Conservation (phyloP, 2,329 filamentous ascomycete genomes). For the Calonectria leucothoes region DNA sequence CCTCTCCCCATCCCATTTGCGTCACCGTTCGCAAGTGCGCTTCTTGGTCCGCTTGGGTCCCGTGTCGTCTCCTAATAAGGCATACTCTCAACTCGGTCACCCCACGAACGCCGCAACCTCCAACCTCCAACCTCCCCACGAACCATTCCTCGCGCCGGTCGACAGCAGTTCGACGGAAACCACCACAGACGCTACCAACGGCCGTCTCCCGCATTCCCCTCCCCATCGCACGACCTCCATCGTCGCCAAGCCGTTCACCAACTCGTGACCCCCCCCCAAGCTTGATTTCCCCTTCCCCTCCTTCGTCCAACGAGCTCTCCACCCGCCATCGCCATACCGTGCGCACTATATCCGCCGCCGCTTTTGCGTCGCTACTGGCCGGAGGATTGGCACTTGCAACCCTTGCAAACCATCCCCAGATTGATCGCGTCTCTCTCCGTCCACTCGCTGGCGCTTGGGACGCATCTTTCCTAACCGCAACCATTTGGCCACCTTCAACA, state of each 20-base stretch:
- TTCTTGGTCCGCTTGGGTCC: constrained; percentile 35
- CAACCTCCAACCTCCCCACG: constrained; percentile 32
- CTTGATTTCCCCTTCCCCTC: constrained; percentile 38
- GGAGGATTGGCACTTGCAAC: constrained; percentile 9
- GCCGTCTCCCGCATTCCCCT: constrained; percentile 13
- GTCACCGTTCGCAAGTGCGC: constrained; percentile 31
- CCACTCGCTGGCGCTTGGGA: constrained; percentile 35
- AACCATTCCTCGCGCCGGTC: constrained; percentile 23
- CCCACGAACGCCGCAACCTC: constrained; percentile 34
- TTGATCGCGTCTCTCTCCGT: constrained; percentile 31
- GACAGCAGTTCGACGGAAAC: constrained; percentile 25
- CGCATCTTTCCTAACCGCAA: constrained; percentile 24
- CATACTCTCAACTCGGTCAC: constrained; percentile 25
- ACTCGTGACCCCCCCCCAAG: constrained; percentile 35
- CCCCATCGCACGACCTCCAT: constrained; percentile 28
- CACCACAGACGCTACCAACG: constrained; percentile 1
- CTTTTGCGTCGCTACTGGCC: constrained; percentile 24
- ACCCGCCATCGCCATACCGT: constrained; percentile 27
- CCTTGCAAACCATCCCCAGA: constrained; percentile 19
- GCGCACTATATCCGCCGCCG: constrained; percentile 32
- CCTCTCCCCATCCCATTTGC: not conserved
- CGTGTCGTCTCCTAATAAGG: constrained; percentile 6
- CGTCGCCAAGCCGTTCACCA: constrained; percentile 25
- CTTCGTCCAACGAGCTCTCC: constrained; percentile 27
- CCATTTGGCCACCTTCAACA: constrained; percentile 6